Conservation (phyloP, 2,329 filamentous ascomycete species). For the Pyricularia sp. region DNA sequence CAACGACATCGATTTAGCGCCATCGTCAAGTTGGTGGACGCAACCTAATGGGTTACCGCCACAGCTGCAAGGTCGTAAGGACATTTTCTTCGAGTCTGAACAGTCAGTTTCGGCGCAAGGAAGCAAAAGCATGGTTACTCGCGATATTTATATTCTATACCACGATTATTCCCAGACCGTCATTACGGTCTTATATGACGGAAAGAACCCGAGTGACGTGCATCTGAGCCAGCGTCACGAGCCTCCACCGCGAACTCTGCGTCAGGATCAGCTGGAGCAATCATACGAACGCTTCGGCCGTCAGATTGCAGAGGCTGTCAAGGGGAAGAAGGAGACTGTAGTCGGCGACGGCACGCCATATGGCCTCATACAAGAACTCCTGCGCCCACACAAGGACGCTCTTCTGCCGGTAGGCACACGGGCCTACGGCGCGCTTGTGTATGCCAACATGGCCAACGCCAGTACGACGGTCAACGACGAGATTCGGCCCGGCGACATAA, state of each 20-base stretch:
- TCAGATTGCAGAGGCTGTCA: slow-evolving; percentile 58
- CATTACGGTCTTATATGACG: slow-evolving; percentile 67
- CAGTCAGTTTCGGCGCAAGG: slow-evolving; percentile 59
- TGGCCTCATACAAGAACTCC: slow-evolving; percentile 63
- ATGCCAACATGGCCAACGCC: slow-evolving; percentile 89
- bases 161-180: slow-evolving; percentile 94
- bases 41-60: slow-evolving; percentile 69
- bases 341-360: slow-evolving; percentile 77
- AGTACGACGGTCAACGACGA: slow-evolving; percentile 82
- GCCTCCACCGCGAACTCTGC: slow-evolving; percentile 62
- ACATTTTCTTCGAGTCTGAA: slow-evolving; percentile 72
- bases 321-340: slow-evolving; percentile 61
- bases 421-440: slow-evolving; percentile 82
- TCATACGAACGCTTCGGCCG: slow-evolving; percentile 71
- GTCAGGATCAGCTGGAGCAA: slow-evolving; percentile 86
- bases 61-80: slow-evolving; percentile 65
- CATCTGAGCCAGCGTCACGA: slow-evolving; percentile 78
- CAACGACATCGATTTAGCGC: slow-evolving; percentile 68
- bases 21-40: slow-evolving; percentile 74
- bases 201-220: slow-evolving; percentile 58
- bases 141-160: slow-evolving; percentile 78
- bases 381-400: slow-evolving; percentile 59
- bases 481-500: slow-evolving; percentile 81
- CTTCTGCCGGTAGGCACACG: slow-evolving; percentile 77
- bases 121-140: slow-evolving; percentile 58